These are phyloP conservation scores for Clavispora phyllophila DNA, from an alignment of 805 yeast genomes.

Conservation along the genomic window DNA sequence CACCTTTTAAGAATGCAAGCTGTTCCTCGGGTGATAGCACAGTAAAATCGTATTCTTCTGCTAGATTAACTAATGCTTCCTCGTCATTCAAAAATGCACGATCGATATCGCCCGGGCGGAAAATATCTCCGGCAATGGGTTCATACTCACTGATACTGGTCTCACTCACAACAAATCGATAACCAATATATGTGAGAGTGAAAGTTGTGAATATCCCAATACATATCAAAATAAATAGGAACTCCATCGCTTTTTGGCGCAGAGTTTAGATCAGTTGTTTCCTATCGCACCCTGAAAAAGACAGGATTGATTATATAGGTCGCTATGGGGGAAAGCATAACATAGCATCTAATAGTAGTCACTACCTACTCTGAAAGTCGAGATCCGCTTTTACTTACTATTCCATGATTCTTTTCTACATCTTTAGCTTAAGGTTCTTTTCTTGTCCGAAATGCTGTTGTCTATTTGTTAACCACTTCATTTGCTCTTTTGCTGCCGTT, in stretches of 20 bases:
- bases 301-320: not conserved
- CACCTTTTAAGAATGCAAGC: constrained; percentile 28
- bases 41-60: constrained; percentile 33
- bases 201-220: not conserved
- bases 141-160: not conserved
- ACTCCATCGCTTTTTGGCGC: not conserved
- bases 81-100: constrained; percentile 38
- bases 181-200: not conserved
- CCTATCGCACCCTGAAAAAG: constrained; percentile 1
- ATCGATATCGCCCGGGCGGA: constrained; percentile 22
- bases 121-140: constrained; percentile 1
- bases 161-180: not conserved
- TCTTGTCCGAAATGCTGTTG: no score
- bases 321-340: not conserved
- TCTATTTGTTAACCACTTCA: no score
- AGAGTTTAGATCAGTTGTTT: not conserved
- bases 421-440: no score
- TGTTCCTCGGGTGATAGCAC: constrained; percentile 39
- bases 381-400: no score
- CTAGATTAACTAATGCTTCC: constrained; percentile 29
- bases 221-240: not conserved
- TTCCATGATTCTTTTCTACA: no score
- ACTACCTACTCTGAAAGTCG: no score
- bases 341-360: no score
- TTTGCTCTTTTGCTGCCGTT: no score